Evolutionary conservation across 2,329 filamentous ascomycete genomes (phyloP).

Genomic region (Akanthomyces lecanii): DNA sequence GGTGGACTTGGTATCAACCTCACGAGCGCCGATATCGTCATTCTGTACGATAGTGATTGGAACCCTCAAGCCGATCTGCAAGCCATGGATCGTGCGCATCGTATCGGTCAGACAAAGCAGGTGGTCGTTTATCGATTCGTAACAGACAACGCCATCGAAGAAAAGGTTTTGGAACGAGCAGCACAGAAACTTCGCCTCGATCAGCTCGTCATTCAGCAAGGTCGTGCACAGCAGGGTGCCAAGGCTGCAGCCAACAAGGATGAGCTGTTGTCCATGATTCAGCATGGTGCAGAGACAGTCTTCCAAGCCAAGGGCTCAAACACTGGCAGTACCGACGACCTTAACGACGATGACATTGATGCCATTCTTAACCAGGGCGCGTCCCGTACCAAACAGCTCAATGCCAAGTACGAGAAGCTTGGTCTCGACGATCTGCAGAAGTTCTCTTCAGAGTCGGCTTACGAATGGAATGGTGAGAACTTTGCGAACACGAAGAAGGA

Average conservation of each 20-base stretch:
- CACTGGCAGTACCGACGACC: conserved; percentile 57
- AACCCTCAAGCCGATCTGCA: conserved; percentile 97
- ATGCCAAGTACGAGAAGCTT: conserved; percentile 91
- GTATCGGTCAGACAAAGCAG: conserved; percentile 98
- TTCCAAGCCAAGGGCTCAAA: conserved; percentile 71
- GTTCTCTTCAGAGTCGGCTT: conserved; percentile 94
- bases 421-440: conserved; percentile 97
- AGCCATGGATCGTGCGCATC: conserved; percentile 97
- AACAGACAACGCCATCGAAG: conserved; percentile 96
- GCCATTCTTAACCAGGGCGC: conserved; percentile 82
- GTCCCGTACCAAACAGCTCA: conserved; percentile 82
- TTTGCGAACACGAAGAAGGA: conserved; percentile 91
- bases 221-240: conserved; percentile 81
- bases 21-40: conserved; percentile 89
- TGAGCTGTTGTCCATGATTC: conserved; percentile 95
- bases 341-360: conserved; percentile 89
- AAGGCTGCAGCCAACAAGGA: conserved; percentile 95
- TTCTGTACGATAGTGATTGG: conserved; percentile 98
- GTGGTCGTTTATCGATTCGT: conserved; percentile 95
- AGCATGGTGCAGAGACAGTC: conserved; percentile 94
- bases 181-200: conserved; percentile 95
- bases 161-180: conserved; percentile 94
- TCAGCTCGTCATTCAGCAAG: conserved; percentile 96
- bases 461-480: conserved; percentile 98
- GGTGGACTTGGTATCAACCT: conserved; percentile 96